A percentile compares a stretch with the other conserved stretches of the same genome.
phyloP scores from a whole-genome alignment of 768 basidiomycete genomes.

The Brasilioporus rufonigricans region DNA sequence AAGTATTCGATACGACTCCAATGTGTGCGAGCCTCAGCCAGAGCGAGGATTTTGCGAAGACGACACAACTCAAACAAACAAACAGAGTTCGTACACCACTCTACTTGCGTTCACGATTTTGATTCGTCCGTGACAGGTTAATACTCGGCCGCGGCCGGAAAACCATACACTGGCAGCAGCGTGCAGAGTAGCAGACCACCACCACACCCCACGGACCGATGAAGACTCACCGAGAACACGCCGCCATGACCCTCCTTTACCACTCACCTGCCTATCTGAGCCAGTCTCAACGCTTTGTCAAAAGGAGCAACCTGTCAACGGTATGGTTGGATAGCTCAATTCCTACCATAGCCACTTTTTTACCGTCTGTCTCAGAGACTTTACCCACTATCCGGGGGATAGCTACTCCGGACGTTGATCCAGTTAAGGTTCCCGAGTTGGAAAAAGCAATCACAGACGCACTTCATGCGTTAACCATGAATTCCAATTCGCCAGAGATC shows the following conservation, averaged over 20 bases:
- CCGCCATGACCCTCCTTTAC: not conserved
- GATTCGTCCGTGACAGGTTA: not conserved
- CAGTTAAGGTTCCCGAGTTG: not conserved
- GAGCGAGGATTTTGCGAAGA: no score
- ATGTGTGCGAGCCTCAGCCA: not conserved
- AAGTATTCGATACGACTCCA: not conserved
- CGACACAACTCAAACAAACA: not conserved
- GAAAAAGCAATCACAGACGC: not conserved
- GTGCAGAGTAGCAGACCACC: not conserved
- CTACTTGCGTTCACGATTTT: not conserved
- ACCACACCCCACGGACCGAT: not conserved
- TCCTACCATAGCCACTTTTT: not conserved
- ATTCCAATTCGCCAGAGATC: not conserved
- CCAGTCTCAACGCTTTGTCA: not conserved
- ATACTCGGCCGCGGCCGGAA: no score
- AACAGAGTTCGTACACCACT: not conserved
- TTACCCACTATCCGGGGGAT: not conserved
- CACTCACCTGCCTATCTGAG: not conserved
- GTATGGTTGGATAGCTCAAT: not conserved
- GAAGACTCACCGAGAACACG: not conserved
- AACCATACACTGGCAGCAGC: no score
- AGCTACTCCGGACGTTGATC: not conserved
- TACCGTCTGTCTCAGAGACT: not conserved
- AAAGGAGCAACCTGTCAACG: not conserved
- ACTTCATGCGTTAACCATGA: not conserved